Base-by-base conservation (phyloP, 2,329 filamentous ascomycete species). In the Aspergillus pseudoviridinutans region DNA sequence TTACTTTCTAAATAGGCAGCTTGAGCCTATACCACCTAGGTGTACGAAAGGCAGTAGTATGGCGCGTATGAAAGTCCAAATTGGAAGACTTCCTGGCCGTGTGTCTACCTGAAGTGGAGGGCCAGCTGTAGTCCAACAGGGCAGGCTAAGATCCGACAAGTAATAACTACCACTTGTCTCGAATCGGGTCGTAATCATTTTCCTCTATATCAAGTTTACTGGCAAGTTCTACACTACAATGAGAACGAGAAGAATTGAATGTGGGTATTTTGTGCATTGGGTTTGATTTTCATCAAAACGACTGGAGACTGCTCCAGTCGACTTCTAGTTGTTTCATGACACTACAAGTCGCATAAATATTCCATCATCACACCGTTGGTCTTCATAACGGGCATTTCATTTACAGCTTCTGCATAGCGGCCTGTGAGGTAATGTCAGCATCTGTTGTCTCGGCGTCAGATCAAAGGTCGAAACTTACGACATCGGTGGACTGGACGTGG, bases 321-420 rank as follows among this genome's bases (percentile, higher is more conserved):
- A 61, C 53, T 66, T 68, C 66, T 72, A 71, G 65, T 59, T 60
- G 54, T 61, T 66, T 73, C 71, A 72, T 75, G 66, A 74, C 63
- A 69, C 64, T 67, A 67, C 67, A 66, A 64, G 67, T 70, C 66
- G 66, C 66, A 56, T 61, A 72, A 66, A 66, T 59, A 64, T 61
- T 72, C 69, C 68, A 62, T 73, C 72, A 68, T 74, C 68, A 68
- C 65, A 59, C 69, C 67, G 66, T 69, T 59, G 58, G 64, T 61
- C 64, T 68, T 70, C 68, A 65, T 66, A 65, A 67, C 69, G 62
- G 63, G 61, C 64, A 64, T 68, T 56, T 63, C 64, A 66, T 67
- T 86, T 91, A 97, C 80, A 93, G 82, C 84, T 95, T 95, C 84
- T 91, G 87, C 91, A 95, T 95, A 76, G 91, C 90, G 79, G 81